Evolutionary conservation across 2,329 filamentous ascomycete genomes (phyloP).

Genomic region (Venturia oleaginea): DNA sequence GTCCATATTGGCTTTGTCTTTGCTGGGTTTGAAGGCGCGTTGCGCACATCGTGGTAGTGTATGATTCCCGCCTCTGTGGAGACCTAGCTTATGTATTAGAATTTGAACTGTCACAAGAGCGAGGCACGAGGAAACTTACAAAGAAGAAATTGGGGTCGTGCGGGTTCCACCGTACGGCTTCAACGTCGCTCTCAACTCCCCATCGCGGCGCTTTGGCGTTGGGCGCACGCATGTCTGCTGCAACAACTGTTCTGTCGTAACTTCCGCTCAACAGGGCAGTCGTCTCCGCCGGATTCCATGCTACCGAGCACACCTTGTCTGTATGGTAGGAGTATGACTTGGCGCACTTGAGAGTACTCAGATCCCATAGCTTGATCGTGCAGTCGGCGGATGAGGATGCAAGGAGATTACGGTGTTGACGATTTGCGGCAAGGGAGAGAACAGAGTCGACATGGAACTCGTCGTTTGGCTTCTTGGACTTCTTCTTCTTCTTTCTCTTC

Average conservation of each 20-base stretch:
- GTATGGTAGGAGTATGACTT: constrained; percentile 95
- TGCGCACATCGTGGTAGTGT: constrained; percentile 83
- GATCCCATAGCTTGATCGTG: constrained; percentile 96
- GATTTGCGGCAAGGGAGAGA: constrained; percentile 81
- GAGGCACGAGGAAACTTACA: constrained; percentile 36
- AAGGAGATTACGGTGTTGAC: constrained; percentile 86
- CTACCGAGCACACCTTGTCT: constrained; percentile 93
- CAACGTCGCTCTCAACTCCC: constrained; percentile 93
- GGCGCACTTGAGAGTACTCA: constrained; percentile 84
- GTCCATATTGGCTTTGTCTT: constrained; percentile 85
- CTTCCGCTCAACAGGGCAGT: constrained; percentile 86
- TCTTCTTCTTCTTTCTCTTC: constrained; percentile 80
- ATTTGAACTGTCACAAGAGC: not conserved
- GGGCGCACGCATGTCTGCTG: constrained; percentile 92
- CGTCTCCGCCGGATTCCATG: constrained; percentile 83
- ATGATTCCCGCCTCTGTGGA: constrained; percentile 87
- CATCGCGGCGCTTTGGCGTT: constrained; percentile 73
- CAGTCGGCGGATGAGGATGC: constrained; percentile 93
- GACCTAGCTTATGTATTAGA: constrained; percentile 23
- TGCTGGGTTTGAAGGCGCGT: constrained; percentile 61
- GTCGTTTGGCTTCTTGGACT: constrained; percentile 79
- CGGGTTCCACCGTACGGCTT: constrained; percentile 85
- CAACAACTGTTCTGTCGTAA: constrained; percentile 89
- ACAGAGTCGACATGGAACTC: constrained; percentile 92
- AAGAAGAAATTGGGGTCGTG: constrained; percentile 92